Evolutionary conservation across 2,329 filamentous ascomycete genomes (phyloP).

Genomic region (Fusarium buxicola): DNA sequence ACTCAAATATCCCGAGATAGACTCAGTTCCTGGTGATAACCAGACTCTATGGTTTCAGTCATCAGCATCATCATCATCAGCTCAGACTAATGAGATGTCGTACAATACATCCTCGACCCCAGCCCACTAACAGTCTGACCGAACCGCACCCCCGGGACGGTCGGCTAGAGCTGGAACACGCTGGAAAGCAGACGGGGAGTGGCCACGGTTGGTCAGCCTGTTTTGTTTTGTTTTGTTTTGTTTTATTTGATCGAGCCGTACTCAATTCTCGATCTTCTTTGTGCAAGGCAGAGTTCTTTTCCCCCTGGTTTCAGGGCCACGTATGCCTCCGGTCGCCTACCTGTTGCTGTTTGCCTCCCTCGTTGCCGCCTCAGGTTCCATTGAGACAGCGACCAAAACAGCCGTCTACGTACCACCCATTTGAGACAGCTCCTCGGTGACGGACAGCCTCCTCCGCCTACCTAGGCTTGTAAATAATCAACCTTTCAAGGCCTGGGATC

Average conservation of each 20-base stretch:
- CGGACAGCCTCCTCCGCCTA: slow-evolving; percentile 11
- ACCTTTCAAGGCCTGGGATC: neutral
- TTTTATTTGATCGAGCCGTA: slow-evolving; percentile 2
- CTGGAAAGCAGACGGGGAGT: slow-evolving; percentile 5
- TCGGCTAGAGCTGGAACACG: slow-evolving; percentile 12
- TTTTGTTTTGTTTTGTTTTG: slow-evolving; percentile 3
- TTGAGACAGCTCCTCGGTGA: slow-evolving; percentile 7
- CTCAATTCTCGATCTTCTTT: slow-evolving; percentile 1
- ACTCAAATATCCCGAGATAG: neutral
- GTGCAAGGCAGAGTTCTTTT: slow-evolving; percentile 2
- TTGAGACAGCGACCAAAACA: too few relatives aligned
- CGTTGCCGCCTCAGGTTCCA: neutral
- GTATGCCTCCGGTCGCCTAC: slow-evolving; percentile 26
- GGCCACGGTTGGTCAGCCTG: slow-evolving; percentile 24
- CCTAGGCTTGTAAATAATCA: neutral
- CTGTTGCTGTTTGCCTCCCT: neutral
- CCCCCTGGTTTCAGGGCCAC: slow-evolving; percentile 13
- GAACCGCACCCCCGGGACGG: slow-evolving; percentile 17
- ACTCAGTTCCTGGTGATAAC: neutral
- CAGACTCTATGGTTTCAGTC: neutral
- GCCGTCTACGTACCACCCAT: neutral
- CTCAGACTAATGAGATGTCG: neutral
- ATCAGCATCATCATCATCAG: neutral
- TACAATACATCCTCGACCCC: slow-evolving; percentile 2
- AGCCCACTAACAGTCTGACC: slow-evolving; percentile 2